These are phyloP conservation scores for Debaryomyces nepalensis DNA, from an alignment of 1,139 yeast species.

Conservation along the genomic window DNA sequence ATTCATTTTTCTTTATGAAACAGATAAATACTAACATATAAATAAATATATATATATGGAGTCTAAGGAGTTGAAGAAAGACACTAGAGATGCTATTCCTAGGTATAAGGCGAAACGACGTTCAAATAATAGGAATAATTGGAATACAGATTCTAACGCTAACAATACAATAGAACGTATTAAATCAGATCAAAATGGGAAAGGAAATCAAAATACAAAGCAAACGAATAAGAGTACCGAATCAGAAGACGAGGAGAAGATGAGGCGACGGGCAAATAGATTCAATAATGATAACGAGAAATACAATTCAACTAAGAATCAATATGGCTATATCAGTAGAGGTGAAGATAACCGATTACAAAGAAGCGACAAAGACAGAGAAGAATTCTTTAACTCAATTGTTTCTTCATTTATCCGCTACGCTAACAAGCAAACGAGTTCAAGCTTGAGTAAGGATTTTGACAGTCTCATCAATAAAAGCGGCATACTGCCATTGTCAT, in stretches of 20 bases:
- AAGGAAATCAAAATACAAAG: neutral
- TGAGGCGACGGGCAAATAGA: slow-evolving; percentile 22
- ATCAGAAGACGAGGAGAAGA: slow-evolving; percentile 17
- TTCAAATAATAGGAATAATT: slow-evolving; percentile 1
- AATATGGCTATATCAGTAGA: slow-evolving; percentile 59
- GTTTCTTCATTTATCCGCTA: slow-evolving; percentile 33
- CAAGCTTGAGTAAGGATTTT: slow-evolving; percentile 23
- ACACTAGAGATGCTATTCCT: slow-evolving; percentile 1
- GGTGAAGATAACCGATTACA: slow-evolving; percentile 61
- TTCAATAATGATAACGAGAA: slow-evolving; percentile 18
- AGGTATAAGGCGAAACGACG: slow-evolving; percentile 4
- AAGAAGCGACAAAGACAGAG: slow-evolving; percentile 44
- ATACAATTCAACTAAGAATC: slow-evolving; percentile 11
- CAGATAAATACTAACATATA: neutral
- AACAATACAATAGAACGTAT: neutral
- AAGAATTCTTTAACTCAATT: slow-evolving; percentile 41
- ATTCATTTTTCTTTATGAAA: neutral
- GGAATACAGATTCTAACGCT: neutral
- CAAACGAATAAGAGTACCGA: neutral
- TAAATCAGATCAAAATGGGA: neutral
- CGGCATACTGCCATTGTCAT: slow-evolving; percentile 6
- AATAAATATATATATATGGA: neutral
- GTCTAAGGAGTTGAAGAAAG: slow-evolving; percentile 1
- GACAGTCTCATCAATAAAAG: slow-evolving; percentile 15
- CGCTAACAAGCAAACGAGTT: slow-evolving; percentile 29